A percentile compares a stretch with the other conserved stretches of the same genome.
Evolutionary conservation across 805 yeast species (phyloP).

Genomic region (Dipodascus geniculatus): DNA sequence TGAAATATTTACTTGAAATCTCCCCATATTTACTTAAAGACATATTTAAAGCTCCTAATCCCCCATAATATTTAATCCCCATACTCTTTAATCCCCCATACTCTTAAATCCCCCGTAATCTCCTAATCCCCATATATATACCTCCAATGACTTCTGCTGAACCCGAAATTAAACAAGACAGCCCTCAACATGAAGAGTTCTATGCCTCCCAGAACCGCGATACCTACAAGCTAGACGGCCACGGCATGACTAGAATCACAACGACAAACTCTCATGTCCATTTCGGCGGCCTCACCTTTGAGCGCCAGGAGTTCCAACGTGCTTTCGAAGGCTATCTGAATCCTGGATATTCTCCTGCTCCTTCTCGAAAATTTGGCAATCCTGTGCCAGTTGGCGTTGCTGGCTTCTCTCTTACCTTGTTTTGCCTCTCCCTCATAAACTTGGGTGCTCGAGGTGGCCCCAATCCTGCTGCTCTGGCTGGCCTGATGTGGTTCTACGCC

Average conservation of each 20-base stretch:
- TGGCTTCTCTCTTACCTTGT: constrained; percentile 52
- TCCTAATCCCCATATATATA: background rate
- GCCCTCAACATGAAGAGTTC: background rate
- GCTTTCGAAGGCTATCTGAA: constrained; percentile 55
- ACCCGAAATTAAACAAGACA: background rate
- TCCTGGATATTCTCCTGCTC: constrained; percentile 32
- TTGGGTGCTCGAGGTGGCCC: constrained; percentile 45
- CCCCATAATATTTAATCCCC: too few species aligned
- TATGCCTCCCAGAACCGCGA: background rate
- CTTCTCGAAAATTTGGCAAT: constrained; percentile 44
- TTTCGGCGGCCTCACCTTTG: constrained; percentile 32
- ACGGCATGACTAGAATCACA: background rate
- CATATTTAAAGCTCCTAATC: too few species aligned
- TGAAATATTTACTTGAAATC: too few species aligned
- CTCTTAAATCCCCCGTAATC: too few species aligned
- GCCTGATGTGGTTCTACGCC: constrained; percentile 54
- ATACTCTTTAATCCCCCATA: too few species aligned
- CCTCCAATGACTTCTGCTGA: too few species aligned
- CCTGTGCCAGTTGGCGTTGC: constrained; percentile 54
- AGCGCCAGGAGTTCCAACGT: constrained; percentile 40
- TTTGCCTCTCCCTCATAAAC: constrained; percentile 42
- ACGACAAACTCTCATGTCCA: constrained; percentile 18
- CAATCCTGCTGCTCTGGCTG: constrained; percentile 42
- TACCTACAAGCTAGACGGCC: background rate
- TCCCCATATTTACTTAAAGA: too few species aligned